A percentile compares a stretch with the other conserved stretches of the same genome.
These are phyloP conservation scores for Geotrichum bryndzae DNA, from an alignment of 1,139 yeast genomes.

Conservation along the genomic window DNA sequence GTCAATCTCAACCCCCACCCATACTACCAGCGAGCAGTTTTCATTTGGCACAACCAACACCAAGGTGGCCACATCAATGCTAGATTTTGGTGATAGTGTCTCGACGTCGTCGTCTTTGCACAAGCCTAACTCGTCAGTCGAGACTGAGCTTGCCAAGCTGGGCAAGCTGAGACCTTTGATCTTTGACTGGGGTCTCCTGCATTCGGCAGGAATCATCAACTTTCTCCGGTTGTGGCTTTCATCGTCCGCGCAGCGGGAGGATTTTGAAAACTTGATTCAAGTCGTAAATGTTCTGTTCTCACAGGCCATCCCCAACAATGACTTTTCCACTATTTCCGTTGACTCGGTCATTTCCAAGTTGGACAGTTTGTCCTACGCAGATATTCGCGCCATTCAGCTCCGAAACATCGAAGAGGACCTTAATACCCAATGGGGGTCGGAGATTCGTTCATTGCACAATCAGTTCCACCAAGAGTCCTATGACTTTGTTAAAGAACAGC, in stretches of 20 bases:
- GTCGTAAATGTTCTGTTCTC: slow-evolving; percentile 36
- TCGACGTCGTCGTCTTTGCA: slow-evolving; percentile 13
- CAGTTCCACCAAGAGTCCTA: slow-evolving; percentile 54
- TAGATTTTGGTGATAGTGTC: slow-evolving; percentile 8
- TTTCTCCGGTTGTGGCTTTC: slow-evolving; percentile 64
- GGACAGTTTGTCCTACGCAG: slow-evolving; percentile 42
- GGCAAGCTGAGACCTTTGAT: slow-evolving; percentile 41
- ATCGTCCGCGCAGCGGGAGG: slow-evolving; percentile 51
- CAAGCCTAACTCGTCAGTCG: slow-evolving; percentile 18
- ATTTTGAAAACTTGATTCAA: slow-evolving; percentile 46
- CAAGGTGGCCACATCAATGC: slow-evolving; percentile 12
- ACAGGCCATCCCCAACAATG: slow-evolving; percentile 32
- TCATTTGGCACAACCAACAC: background rate
- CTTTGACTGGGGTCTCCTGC: slow-evolving; percentile 52
- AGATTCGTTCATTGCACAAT: slow-evolving; percentile 46
- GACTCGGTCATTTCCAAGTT: slow-evolving; percentile 30
- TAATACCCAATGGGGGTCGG: slow-evolving; percentile 34
- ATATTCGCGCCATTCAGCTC: slow-evolving; percentile 54
- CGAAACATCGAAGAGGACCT: slow-evolving; percentile 38
- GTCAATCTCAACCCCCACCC: slow-evolving; percentile 3
- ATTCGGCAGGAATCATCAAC: slow-evolving; percentile 50
- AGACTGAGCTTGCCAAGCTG: slow-evolving; percentile 29
- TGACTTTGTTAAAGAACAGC: slow-evolving; percentile 74
- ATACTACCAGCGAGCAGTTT: slow-evolving; percentile 12
- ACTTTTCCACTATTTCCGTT: slow-evolving; percentile 22